These are phyloP conservation scores for Scolecobasidium constrictum DNA, from an alignment of 2,329 filamentous ascomycete genomes.

Conservation along the genomic window DNA sequence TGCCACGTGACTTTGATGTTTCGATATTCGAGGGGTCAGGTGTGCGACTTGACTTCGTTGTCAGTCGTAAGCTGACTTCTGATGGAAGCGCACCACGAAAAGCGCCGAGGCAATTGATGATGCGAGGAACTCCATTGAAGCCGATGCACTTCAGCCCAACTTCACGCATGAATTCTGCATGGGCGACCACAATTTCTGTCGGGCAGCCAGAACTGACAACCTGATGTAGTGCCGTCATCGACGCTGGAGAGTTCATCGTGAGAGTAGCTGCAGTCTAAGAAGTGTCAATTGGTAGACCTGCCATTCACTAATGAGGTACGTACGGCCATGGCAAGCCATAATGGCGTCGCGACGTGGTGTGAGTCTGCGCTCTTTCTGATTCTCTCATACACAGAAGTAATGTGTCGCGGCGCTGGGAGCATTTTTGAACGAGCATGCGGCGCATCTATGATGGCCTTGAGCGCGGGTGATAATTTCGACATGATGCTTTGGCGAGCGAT, in stretches of 20 bases:
- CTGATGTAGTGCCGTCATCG: constrained; percentile 52
- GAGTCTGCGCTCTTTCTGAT: too few relatives aligned
- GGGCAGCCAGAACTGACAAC: constrained; percentile 20
- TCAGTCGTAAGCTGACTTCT: constrained; percentile 42
- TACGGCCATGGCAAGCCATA: too few relatives aligned
- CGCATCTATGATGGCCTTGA: too few relatives aligned
- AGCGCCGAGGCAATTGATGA: constrained; percentile 69
- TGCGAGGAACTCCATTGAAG: constrained; percentile 72
- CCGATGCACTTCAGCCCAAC: constrained; percentile 67
- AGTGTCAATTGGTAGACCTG: too few relatives aligned
- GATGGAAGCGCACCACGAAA: constrained; percentile 54
- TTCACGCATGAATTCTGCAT: constrained; percentile 64
- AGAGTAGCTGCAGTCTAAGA: constrained; percentile 77
- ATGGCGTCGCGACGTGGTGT: too few relatives aligned
- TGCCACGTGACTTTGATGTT: constrained; percentile 46
- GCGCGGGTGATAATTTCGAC: too few relatives aligned
- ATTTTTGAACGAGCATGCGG: too few relatives aligned
- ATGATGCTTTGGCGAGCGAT: too few relatives aligned
- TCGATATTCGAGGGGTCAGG: constrained; percentile 39
- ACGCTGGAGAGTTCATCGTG: constrained; percentile 76
- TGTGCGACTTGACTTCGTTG: constrained; percentile 32
- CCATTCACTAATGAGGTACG: too few relatives aligned
- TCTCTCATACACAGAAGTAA: too few relatives aligned
- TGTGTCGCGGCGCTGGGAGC: too few relatives aligned
- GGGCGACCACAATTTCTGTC: constrained; percentile 24